These are phyloP conservation scores for Colletotrichum sp. DNA, from an alignment of 2,329 filamentous ascomycete species.

Conservation along the genomic window DNA sequence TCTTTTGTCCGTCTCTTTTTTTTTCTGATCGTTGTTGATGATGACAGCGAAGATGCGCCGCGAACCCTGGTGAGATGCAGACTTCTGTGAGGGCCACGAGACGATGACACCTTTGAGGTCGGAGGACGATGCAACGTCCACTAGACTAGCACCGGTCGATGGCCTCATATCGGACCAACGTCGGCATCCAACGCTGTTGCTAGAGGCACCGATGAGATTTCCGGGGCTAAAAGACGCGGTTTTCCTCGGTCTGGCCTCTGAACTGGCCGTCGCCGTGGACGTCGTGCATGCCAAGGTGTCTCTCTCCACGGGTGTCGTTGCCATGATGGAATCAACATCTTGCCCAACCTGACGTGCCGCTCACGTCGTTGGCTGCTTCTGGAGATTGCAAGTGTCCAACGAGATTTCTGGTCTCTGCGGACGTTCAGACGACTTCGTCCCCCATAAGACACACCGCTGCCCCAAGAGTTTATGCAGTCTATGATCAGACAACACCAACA, in stretches of 20 bases:
- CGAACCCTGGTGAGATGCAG: neutral
- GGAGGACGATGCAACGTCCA: neutral
- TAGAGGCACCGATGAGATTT: neutral
- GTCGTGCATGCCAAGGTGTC: neutral
- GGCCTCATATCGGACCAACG: neutral
- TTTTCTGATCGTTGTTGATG: neutral
- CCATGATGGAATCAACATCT: neutral
- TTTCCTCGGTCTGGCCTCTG: neutral
- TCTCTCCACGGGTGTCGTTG: neutral
- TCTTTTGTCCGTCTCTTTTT: neutral
- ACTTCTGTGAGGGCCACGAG: neutral
- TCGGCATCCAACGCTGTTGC: neutral
- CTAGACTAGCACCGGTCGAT: neutral
- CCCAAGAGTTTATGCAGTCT: neutral
- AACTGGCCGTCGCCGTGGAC: neutral
- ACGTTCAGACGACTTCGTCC: neutral
- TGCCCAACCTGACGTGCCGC: neutral
- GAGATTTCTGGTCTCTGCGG: neutral
- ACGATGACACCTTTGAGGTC: neutral
- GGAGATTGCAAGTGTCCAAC: neutral
- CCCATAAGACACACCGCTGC: too few relatives aligned
- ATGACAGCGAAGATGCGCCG: neutral
- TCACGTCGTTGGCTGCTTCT: neutral
- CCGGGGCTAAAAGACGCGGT: neutral
- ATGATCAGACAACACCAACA: neutral